Base-by-base conservation (phyloP, 495 filamentous ascomycete species). In the Trichocladium uniseriatum region DNA sequence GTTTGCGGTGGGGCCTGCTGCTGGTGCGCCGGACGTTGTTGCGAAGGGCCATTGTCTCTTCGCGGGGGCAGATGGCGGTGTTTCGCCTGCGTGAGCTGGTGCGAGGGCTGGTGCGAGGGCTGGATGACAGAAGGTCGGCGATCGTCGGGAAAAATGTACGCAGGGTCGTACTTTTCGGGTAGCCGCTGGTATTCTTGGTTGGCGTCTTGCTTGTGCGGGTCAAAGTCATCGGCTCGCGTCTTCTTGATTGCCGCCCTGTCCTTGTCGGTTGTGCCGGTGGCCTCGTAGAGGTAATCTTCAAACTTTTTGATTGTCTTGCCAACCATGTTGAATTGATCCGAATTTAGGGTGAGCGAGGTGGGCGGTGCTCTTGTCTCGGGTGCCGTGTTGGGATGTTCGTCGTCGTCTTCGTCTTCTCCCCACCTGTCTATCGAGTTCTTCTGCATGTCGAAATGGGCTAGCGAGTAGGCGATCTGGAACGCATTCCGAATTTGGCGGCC, bases 401-500 rank as follows among this genome's bases (percentile, higher is more conserved):
- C 31, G 1, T 49, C 57, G 14, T 58, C 53, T 34, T 62, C 62
- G 35, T 61, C 45, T 3, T 29, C 39, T 5, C 10, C 27, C 27
- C 27, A 29, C n/a, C 29, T 24, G n/a, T 42, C 22, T 6, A 18
- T 10, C 3, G 39, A 42, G 14, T 13, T 11, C 22, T 44, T 34
- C 6, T 28, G 3, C 6, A 61, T 59, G 44, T 67, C 67, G 14
- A 39, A 63, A 50, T 69, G 60, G 29, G 65, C 65, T 28, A 69
- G 53, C 0, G 61, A 60, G n/a, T 65, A 51, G 18, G 64, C 64
- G 1, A 64, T 69, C 52, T 69, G 67, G 43, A 69, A 44, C 0
- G 62, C 65, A 36, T 68, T 68, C 22, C 65, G 60, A 43, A 67
- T 67, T 53, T 67, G 62, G 34, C 63, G 55, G 8, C 65, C 64